Evolutionary conservation across 176 grass and related monocot species (phyloP), one percentile per base, ranked within the genome.

Genomic region (Puya raimondii): DNA sequence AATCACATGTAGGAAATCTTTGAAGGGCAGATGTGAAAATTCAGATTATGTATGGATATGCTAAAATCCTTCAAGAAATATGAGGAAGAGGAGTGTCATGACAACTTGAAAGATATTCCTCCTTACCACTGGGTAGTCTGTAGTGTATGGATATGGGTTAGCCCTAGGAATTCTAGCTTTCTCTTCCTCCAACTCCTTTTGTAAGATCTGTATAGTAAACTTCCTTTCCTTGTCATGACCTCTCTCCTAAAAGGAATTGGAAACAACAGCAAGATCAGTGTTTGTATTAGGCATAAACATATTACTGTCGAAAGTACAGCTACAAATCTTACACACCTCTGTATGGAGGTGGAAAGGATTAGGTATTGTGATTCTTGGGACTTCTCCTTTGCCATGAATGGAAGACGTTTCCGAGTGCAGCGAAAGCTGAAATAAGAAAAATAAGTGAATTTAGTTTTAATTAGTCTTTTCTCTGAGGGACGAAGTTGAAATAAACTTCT

Each of bases 271-370:
- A 57, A 25, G 66, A 49, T 50, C 26, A 70, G 49, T 5, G 12
- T 3, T 49, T 51, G 11, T 4, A 13, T 67, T 12, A 53, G 9
- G 51, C 15, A 11, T 3, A 53, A 58, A 77, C 12, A 2, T 11
- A 33, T 14, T 23, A 49, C 5, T 9, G 59, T 13, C 76, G 16
- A 29, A 10, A 50, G 67, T 42, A 42, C 71, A 21, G 20, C 33
- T 66, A 73, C 42, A 54, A 16, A 80, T 69, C 49, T 53, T 64
- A 70, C 70, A 20, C 63, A 94, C 95, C 85, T 99, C 80, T 25
- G 95, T 99, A 54, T 82, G 78, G 64, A 99, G 78, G 86, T 88
- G 89, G 70, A 99, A 99, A 80, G 95, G 95, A 68, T 94, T 91
- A 11, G 90, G 84, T 73, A 69, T 75, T 4, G 90, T 99, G 48